Conservation (phyloP, 805 yeast genomes). For the Metschnikowia orientalis region DNA sequence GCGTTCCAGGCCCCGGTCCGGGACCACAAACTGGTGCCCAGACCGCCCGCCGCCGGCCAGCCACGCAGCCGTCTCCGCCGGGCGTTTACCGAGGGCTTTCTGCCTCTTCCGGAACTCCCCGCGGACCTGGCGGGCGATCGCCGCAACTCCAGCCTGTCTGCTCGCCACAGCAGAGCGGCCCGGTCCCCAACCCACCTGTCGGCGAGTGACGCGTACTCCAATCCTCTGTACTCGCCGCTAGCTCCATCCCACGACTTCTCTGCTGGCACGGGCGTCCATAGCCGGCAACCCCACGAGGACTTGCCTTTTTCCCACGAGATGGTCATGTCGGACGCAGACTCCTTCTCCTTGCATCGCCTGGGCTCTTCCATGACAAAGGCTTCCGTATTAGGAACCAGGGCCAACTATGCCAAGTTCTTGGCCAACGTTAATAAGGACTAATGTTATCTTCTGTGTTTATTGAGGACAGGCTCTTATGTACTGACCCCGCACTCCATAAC, state of each 20-base stretch:
- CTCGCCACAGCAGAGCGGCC: too few species aligned
- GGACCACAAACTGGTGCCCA: neutral
- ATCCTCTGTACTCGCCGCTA: constrained; percentile 1
- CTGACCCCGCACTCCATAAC: too few species aligned
- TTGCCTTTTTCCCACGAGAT: constrained; percentile 37
- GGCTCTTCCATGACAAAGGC: constrained; percentile 30
- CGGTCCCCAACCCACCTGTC: too few species aligned
- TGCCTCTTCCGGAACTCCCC: neutral
- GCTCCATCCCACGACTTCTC: neutral
- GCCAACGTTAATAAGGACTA: too few species aligned
- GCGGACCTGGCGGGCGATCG: neutral
- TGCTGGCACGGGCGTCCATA: too few species aligned
- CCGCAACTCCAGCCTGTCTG: too few species aligned
- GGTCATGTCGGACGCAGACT: constrained; percentile 18
- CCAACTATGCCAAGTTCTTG: constrained; percentile 35
- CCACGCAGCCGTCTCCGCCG: constrained; percentile 1
- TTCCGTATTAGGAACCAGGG: constrained; percentile 38
- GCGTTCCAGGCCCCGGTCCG: constrained; percentile 2
- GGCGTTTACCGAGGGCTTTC: constrained; percentile 4
- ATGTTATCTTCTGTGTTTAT: too few species aligned
- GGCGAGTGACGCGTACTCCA: too few species aligned
- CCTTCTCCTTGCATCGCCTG: constrained; percentile 21
- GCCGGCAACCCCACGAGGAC: constrained; percentile 19
- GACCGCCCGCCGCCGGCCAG: neutral
- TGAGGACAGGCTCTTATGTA: too few species aligned